Evolutionary conservation across 1,139 yeast genomes (phyloP).

Genomic region (Sugiyamaella xylanicola): DNA sequence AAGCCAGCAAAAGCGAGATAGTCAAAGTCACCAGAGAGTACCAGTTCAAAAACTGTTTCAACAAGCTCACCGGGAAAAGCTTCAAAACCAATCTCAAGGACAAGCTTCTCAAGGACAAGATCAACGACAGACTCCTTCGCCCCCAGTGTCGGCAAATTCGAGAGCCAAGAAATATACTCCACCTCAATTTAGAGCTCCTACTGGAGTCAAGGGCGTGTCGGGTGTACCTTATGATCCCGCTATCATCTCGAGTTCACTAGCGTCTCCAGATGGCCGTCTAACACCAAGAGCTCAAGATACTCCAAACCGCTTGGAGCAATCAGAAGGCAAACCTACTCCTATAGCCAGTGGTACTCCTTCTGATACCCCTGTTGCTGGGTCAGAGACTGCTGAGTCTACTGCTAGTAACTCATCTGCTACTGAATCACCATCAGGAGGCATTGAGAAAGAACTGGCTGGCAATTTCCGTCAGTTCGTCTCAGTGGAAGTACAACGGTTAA

Average conservation of each 20-base stretch:
- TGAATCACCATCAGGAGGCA: conserved; percentile 23
- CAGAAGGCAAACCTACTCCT: background rate
- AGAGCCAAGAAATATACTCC: conserved; percentile 54
- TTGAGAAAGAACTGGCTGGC: conserved; percentile 41
- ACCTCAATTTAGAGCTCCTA: conserved; percentile 63
- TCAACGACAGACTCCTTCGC: background rate
- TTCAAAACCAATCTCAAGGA: background rate
- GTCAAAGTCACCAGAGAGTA: conserved; percentile 1
- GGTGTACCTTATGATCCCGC: conserved; percentile 63
- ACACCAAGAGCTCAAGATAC: conserved; percentile 8
- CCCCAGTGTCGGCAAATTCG: conserved; percentile 2
- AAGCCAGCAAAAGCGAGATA: conserved; percentile 13
- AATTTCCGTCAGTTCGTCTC: conserved; percentile 43
- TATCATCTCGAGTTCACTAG: conserved; percentile 53
- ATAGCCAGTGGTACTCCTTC: conserved; percentile 1
- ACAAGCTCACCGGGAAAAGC: conserved; percentile 10
- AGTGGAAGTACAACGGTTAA: conserved; percentile 39
- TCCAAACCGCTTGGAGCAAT: background rate
- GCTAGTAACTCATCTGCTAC: background rate
- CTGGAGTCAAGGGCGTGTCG: conserved; percentile 25
- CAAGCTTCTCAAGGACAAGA: background rate
- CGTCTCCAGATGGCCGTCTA: conserved; percentile 25
- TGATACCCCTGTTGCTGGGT: background rate
- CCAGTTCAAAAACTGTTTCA: conserved; percentile 13
- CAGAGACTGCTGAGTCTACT: conserved; percentile 1